Percentiles rank a stretch among this genome's conserved stretches.
Conservation (phyloP, 257 asterid genomes). For the Leptodermis oblonga region DNA sequence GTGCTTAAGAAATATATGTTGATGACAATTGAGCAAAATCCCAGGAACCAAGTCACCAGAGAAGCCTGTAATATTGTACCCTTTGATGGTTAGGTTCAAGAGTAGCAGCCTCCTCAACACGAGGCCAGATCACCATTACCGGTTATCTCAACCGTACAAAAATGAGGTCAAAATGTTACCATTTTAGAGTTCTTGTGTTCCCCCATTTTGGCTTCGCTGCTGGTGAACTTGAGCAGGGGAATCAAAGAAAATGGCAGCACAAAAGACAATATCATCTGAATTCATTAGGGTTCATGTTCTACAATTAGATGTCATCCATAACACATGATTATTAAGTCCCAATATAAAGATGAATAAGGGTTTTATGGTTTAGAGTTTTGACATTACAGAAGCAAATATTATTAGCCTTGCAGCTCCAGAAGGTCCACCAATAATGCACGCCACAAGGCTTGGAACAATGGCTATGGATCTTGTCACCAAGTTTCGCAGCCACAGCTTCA, state of each 20-base stretch:
- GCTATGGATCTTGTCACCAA: conserved; percentile 76
- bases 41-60: conserved; percentile 15
- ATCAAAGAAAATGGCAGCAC: conserved; percentile 90
- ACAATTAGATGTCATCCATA: not conserved
- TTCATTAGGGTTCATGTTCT: not conserved
- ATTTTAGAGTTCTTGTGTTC: conserved; percentile 46
- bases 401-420: conserved; percentile 82
- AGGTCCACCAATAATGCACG: conserved; percentile 73
- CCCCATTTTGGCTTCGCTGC: conserved; percentile 91
- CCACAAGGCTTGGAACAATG: conserved; percentile 73
- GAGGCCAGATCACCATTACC: too few relatives aligned
- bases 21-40: conserved; percentile 15
- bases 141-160: too few relatives aligned
- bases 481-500: conserved; percentile 87
- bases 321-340: not conserved
- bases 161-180: conserved; percentile 30
- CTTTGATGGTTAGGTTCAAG: not conserved
- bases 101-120: too few relatives aligned
- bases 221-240: conserved; percentile 93
- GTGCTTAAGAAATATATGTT: conserved; percentile 25
- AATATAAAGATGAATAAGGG: not conserved
- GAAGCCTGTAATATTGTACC: not conserved
- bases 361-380: not conserved
- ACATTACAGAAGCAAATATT: conserved; percentile 50
- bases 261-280: conserved; percentile 88